Conservation (phyloP, 257 asterid species). For the Ilex asprella region DNA sequence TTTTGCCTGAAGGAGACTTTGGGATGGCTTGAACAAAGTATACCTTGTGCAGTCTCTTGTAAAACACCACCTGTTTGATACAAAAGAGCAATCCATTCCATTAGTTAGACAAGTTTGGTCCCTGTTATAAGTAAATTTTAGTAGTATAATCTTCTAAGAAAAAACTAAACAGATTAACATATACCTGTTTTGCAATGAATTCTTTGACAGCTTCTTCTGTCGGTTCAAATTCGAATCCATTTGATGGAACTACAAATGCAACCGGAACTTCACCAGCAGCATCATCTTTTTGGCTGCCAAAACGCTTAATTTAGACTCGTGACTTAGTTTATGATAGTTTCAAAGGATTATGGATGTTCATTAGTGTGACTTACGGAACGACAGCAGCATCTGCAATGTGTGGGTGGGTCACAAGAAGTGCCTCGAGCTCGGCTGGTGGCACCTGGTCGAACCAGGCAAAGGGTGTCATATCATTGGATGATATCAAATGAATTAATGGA, state of each 20-base stretch:
- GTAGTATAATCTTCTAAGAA: background rate
- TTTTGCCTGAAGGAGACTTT: constrained; percentile 83
- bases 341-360: background rate
- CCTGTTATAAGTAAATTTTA: background rate
- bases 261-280: constrained; percentile 91
- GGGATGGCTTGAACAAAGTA: constrained; percentile 70
- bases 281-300: constrained; percentile 64
- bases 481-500: too few relatives aligned
- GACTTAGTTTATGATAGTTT: background rate
- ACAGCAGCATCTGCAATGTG: constrained; percentile 82
- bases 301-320: background rate
- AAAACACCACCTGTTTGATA: constrained; percentile 58
- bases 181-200: constrained; percentile 73
- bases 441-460: constrained; percentile 28
- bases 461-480: too few relatives aligned
- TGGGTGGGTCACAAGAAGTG: constrained; percentile 65
- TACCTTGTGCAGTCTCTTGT: constrained; percentile 81
- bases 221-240: constrained; percentile 47
- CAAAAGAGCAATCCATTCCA: background rate
- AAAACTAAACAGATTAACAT: background rate
- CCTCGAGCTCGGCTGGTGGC: constrained; percentile 93
- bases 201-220: constrained; percentile 69
- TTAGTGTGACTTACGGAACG: constrained; percentile 57
- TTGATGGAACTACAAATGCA: constrained; percentile 69
- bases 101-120: too few relatives aligned